Base-by-base conservation (phyloP, 75 land plant genomes). In the Picea sitchensis region DNA sequence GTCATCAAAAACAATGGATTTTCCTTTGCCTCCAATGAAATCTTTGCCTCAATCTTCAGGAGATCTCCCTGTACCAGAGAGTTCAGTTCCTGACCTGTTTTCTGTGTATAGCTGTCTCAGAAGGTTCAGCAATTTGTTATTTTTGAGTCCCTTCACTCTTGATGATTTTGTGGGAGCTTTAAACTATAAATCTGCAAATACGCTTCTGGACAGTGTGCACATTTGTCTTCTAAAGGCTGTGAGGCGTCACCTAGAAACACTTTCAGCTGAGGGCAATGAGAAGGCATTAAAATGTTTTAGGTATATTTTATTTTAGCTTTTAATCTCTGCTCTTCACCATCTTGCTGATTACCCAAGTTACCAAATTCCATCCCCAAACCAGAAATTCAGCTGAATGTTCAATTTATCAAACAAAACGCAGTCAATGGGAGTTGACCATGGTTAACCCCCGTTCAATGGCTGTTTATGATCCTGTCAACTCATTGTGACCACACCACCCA, bases 131-230 rank as follows among this genome's bases (percentile, higher is more conserved):
- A 64, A 82, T 59, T 58, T 58, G 8, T 68, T 95, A 58, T 95
- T 88, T 79, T 78, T 95, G 64, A 85, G 91, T 59, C 96, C 98
- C 18, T 92, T 95, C 82, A 73, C 78, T 11, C 78, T 95, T 47
- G 91, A 94, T 79, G 90, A 90, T 61, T 91, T 94, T 69, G 88
- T 92, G 58, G 88, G 87, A 8, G 81, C 89, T 0, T 82, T 95
- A 36, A 83, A 83, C 41, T 84, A 86, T 38, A 32, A 64, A 62
- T 59, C 58, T 13, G 86, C 85, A 20, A 92, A 94, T 79, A 65
- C 88, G 5, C 71, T 95, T 47, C 57, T 90, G 80, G 98, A 95
- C 73, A 76, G 87, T 58, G 76, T 95, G 34, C 96, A 95, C 77
- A 62, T 92, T 65, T 88, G 90, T 75, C 85, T 95, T 17, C 59